Base-by-base conservation (phyloP, 768 basidiomycete genomes). In the Leccinellum luteum region DNA sequence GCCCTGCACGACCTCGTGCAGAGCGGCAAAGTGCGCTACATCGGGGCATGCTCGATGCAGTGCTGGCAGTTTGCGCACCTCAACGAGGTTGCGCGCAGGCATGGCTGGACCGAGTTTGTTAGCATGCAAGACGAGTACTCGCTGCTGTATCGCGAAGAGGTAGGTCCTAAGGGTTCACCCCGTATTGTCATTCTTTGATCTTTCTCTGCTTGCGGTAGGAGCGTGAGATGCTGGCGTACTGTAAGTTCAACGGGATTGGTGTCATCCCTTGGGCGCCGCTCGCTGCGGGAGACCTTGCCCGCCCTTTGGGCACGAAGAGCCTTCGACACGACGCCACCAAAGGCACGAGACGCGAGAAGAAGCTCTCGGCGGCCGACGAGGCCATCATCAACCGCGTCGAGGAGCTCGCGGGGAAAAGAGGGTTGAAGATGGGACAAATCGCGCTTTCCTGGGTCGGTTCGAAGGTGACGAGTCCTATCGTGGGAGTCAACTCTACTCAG, bases 51-150 rank as follows among this genome's bases (percentile, higher is more conserved):
- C 58, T 78, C 76, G 35, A 77, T 79, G 77, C 66, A 70, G 12
- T 64, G 75, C 9, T 79, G 77, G 79, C 74, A 80, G 51, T 76
- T 79, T 28, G 71, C 73, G 7, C 62, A 70, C 57, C 63, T 80
- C 65, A 78, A 81, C 54, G 73, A 77, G 41, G 73, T 79, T 3
- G 81, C 80, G 12, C 69, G 69, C 44, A 69, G 70, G 52, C 69
- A 79, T 35, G 79, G 76, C 4, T 81, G 81, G 75, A 82, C 83
- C 6, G 78, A 73, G 58, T 85, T 85, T 58, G 73, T 82, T 49
- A 79, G 81, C 52, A 81, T 84, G 75, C 83, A 85, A 67, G 75
- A 77, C 50, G 78, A 80, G 53, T 78, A 84, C 60, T 80, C 75
- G 23, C 66, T 82, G 6, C 73, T 84, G 19, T 84, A 85, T 64